Evolutionary conservation across 306 rosid species (phyloP).

Genomic region (Lathyrus oleraceus): DNA sequence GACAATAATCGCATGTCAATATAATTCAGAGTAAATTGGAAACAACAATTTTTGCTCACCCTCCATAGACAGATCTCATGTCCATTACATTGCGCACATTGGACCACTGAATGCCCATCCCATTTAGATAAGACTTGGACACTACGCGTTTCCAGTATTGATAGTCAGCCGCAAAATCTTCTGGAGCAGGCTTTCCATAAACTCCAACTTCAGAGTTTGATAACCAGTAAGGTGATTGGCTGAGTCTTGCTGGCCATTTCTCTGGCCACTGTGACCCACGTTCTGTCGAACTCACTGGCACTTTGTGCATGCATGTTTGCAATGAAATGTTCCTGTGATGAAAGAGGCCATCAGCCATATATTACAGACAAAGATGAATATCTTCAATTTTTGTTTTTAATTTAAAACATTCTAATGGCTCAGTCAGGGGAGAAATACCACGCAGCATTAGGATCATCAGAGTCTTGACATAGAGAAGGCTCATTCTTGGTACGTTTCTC

Average conservation of each 20-base stretch:
- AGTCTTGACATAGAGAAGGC: constrained; percentile 72
- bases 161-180: constrained; percentile 79
- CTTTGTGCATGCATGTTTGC: constrained; percentile 89
- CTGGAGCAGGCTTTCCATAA: constrained; percentile 93
- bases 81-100: constrained; percentile 94
- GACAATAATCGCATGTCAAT: constrained; percentile 6
- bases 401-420: not conserved
- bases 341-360: constrained; percentile 27
- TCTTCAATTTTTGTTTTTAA: constrained; percentile 1
- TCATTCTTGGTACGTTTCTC: constrained; percentile 63
- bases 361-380: constrained; percentile 19
- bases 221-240: constrained; percentile 87
- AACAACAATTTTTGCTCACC: constrained; percentile 53
- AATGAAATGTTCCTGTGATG: constrained; percentile 74
- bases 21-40: constrained; percentile 29
- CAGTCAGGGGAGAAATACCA: constrained; percentile 56
- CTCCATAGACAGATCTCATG: constrained; percentile 81
- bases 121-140: constrained; percentile 68
- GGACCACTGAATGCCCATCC: constrained; percentile 85
- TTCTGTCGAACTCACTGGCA: constrained; percentile 54
- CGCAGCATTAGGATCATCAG: constrained; percentile 88
- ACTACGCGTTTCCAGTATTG: constrained; percentile 85
- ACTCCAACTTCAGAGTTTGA: constrained; percentile 78
- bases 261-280: constrained; percentile 97
- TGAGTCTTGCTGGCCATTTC: constrained; percentile 82